phyloP scores from a whole-genome alignment of 345 rosid genomes.

The Eucalyptus polyanthemos region DNA sequence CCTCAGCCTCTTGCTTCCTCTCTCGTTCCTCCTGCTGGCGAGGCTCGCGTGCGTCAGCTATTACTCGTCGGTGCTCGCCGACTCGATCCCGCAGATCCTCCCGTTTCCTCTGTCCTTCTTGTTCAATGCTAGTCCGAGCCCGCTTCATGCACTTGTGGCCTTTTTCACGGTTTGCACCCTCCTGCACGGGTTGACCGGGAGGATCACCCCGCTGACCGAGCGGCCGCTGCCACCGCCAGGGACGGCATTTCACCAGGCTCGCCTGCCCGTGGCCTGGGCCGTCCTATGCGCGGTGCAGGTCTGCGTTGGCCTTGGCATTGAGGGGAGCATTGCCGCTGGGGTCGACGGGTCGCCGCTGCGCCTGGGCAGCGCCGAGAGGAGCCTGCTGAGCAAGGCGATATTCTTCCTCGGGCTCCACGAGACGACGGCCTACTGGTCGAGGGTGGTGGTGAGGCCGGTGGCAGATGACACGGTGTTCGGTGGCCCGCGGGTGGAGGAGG shows the following conservation, averaged over 20 bases:
- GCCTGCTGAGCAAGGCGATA: not conserved
- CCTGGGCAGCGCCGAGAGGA: not conserved
- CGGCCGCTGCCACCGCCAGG: not conserved
- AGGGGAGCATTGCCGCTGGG: not conserved
- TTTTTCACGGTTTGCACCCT: not conserved
- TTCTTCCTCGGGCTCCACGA: slow-evolving; percentile 13
- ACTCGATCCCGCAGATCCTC: not conserved
- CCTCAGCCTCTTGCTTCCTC: slow-evolving; percentile 12
- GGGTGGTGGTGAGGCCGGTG: slow-evolving; percentile 7
- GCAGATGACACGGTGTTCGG: slow-evolving; percentile 9
- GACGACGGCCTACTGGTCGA: slow-evolving; percentile 5
- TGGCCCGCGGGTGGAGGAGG: not conserved
- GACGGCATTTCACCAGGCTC: not conserved
- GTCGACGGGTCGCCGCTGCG: not conserved
- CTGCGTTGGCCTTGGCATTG: not conserved
- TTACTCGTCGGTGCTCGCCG: not conserved
- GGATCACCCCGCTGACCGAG: not conserved
- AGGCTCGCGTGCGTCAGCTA: slow-evolving; percentile 3
- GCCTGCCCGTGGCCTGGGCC: slow-evolving; percentile 3
- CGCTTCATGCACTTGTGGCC: slow-evolving; percentile 1
- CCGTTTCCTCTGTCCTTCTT: not conserved
- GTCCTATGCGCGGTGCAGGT: not conserved
- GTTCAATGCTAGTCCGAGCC: not conserved
- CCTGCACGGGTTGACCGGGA: slow-evolving; percentile 1
- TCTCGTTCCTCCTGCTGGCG: slow-evolving; percentile 10